phyloP scores from a whole-genome alignment of 2,329 filamentous ascomycete genomes.

The Phyllosticta citrichinensis region DNA sequence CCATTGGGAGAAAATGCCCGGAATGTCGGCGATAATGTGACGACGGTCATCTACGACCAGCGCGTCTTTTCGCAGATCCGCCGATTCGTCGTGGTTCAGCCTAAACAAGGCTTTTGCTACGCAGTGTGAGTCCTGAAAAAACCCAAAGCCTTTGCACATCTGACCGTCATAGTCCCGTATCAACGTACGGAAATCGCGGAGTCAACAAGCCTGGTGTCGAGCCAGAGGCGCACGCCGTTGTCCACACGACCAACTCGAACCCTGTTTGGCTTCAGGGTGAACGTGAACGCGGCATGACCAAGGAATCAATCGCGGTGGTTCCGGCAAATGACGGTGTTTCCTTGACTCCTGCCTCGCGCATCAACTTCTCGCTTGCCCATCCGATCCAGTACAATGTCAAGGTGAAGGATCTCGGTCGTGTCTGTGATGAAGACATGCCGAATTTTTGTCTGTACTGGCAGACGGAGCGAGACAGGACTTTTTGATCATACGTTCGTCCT shows the following conservation, averaged over 20 bases:
- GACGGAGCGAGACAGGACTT: conserved; percentile 1
- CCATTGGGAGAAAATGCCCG: background rate
- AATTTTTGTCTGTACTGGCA: conserved; percentile 12
- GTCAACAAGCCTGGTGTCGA: conserved; percentile 28
- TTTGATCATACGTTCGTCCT: background rate
- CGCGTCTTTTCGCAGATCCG: conserved; percentile 18
- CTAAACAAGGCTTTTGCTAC: conserved; percentile 16
- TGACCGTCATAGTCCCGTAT: conserved; percentile 26
- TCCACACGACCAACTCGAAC: conserved; percentile 17
- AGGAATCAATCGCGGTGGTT: conserved; percentile 23
- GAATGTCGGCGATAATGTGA: background rate
- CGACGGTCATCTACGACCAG: conserved; percentile 12
- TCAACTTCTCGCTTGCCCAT: conserved; percentile 33
- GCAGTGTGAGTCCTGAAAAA: conserved; percentile 14
- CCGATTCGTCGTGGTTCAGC: conserved; percentile 18
- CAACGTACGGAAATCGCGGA: conserved; percentile 30
- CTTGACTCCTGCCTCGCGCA: conserved; percentile 25
- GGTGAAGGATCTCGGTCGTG: conserved; percentile 29
- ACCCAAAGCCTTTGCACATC: background rate
- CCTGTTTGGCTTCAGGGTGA: conserved; percentile 16
- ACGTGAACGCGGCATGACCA: conserved; percentile 19
- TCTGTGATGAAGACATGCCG: conserved; percentile 20
- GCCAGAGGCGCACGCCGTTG: conserved; percentile 27
- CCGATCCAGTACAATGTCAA: conserved; percentile 35
- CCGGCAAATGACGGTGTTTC: conserved; percentile 15